Conservation (phyloP, 345 rosid genomes). For the Excoecaria cochinchinensis region DNA sequence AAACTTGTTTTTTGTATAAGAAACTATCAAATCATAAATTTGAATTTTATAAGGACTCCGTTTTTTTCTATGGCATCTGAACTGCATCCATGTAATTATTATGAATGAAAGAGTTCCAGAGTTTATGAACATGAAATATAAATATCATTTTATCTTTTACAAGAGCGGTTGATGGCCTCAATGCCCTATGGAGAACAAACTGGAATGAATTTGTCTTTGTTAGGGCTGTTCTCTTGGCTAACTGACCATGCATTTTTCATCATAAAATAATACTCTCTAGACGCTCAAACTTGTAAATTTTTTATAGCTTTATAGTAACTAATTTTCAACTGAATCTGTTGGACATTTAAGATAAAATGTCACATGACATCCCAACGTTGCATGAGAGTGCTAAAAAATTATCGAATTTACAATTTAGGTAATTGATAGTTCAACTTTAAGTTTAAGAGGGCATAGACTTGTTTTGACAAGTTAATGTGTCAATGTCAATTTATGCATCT, state of each 20-base stretch:
- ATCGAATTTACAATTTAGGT: not conserved
- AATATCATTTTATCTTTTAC: not conserved
- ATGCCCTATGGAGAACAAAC: not conserved
- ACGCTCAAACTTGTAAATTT: not conserved
- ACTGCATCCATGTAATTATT: not conserved
- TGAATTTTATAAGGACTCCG: not conserved
- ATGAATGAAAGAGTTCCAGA: not conserved
- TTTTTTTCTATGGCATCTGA: not conserved
- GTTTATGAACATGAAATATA: not conserved
- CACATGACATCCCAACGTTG: not conserved
- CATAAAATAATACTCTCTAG: not conserved
- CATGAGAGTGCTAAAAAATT: not conserved
- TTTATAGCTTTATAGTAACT: not conserved
- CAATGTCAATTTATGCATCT: no score
- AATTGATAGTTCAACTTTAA: not conserved
- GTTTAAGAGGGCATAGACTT: not conserved
- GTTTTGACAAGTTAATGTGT: not conserved
- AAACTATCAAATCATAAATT: not conserved
- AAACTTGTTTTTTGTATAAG: not conserved
- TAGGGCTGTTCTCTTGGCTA: not conserved
- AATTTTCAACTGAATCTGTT: not conserved
- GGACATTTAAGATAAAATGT: not conserved
- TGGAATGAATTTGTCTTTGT: not conserved
- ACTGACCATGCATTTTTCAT: not conserved
- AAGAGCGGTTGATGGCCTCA: constrained; percentile 5